A percentile compares a stretch with the other conserved stretches of the same genome.
Conservation (phyloP, 2,329 filamentous ascomycete species). For the Ophiostoma montium region DNA sequence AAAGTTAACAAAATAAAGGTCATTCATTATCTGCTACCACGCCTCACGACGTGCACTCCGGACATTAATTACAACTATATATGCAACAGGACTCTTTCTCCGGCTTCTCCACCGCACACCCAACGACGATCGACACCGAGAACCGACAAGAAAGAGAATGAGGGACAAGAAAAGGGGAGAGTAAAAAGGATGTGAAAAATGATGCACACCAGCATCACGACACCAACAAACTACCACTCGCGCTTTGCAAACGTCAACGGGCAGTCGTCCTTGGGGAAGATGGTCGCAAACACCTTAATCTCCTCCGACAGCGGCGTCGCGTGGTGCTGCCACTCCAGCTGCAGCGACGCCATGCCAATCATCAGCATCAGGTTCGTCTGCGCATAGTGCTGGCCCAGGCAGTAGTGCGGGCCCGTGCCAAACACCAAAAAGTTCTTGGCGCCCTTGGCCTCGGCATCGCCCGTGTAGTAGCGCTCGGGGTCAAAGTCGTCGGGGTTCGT, state of each 20-base stretch:
- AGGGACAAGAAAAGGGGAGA: no score
- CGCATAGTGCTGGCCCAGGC: constrained; percentile 84
- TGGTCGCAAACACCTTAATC: constrained; percentile 96
- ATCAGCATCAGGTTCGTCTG: constrained; percentile 78
- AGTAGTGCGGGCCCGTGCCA: constrained; percentile 91
- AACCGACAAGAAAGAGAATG: not conserved
- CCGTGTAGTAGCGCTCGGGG: constrained; percentile 81
- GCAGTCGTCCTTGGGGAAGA: constrained; percentile 92
- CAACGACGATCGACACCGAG: not conserved
- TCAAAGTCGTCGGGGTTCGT: constrained; percentile 78
- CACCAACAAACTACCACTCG: constrained; percentile 26
- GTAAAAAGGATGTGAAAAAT: not conserved
- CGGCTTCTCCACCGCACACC: not conserved
- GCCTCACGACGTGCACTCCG: no score
- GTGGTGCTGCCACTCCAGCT: constrained; percentile 82
- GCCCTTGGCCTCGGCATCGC: constrained; percentile 72
- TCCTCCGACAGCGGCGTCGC: constrained; percentile 74
- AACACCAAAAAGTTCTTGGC: constrained; percentile 96
- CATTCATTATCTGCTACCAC: not conserved
- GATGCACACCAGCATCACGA: no score
- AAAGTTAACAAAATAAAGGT: not conserved
- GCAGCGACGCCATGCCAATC: constrained; percentile 77
- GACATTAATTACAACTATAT: constrained; percentile 10
- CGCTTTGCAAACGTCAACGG: constrained; percentile 55
- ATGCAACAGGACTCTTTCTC: not conserved